phyloP scores from a whole-genome alignment of 2,329 filamentous ascomycete species.

The Epichloe scottii region DNA sequence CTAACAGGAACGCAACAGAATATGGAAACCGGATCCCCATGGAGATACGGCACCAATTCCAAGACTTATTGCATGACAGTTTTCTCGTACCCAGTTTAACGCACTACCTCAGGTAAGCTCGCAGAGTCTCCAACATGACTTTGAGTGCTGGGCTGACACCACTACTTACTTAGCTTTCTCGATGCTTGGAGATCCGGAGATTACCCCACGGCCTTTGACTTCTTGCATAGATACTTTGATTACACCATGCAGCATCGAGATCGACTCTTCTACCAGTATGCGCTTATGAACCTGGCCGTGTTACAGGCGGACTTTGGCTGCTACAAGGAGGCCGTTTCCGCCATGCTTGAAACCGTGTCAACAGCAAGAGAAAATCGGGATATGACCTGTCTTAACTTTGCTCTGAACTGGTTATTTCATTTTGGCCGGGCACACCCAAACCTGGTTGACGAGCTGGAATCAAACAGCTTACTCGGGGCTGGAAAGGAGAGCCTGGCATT shows the following conservation, averaged over 20 bases:
- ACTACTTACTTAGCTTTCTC: constrained; percentile 50
- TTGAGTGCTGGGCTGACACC: not conserved
- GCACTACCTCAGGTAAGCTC: constrained; percentile 55
- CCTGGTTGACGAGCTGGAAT: constrained; percentile 57
- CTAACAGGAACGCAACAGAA: constrained; percentile 29
- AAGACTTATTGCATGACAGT: constrained; percentile 53
- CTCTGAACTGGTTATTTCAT: constrained; percentile 90
- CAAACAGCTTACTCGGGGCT: constrained; percentile 60
- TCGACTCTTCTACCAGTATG: constrained; percentile 85
- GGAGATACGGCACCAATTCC: constrained; percentile 59
- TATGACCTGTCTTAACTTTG: constrained; percentile 85
- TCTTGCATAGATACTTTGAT: constrained; percentile 89
- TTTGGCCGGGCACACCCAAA: constrained; percentile 77
- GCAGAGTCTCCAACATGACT: not conserved
- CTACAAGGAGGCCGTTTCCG: constrained; percentile 75
- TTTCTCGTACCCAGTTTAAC: constrained; percentile 58
- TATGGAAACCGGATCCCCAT: constrained; percentile 67
- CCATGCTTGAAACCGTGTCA: constrained; percentile 89
- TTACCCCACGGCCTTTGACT: constrained; percentile 80
- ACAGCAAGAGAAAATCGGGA: constrained; percentile 93
- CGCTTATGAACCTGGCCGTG: constrained; percentile 82
- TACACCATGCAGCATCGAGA: constrained; percentile 83
- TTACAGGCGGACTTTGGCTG: constrained; percentile 93
- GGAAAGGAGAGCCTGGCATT: constrained; percentile 75
- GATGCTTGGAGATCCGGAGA: constrained; percentile 89